Conservation (phyloP, 371 early-diverging fungal species). For the Aphelidium insulamus region DNA sequence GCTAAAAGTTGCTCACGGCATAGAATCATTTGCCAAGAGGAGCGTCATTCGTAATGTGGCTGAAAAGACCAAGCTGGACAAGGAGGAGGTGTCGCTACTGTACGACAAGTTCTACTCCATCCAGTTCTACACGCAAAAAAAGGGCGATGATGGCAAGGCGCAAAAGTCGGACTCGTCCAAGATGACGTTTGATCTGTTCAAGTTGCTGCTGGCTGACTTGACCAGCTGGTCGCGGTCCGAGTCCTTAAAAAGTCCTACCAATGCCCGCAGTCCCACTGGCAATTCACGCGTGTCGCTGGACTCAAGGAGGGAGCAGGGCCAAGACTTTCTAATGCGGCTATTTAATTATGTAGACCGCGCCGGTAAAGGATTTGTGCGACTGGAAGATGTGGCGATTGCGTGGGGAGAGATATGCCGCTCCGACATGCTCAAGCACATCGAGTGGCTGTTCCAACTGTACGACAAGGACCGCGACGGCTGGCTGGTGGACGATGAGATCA, state of each 20-base stretch:
- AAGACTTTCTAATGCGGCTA: conserved; percentile 18
- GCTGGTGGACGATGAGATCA: conserved; percentile 56
- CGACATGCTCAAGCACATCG: conserved; percentile 52
- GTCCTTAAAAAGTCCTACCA: too few relatives aligned
- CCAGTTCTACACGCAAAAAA: conserved; percentile 38
- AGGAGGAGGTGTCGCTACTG: conserved; percentile 56
- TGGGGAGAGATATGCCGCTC: conserved; percentile 51
- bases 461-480: conserved; percentile 45
- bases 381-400: conserved; percentile 60
- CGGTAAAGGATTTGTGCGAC: conserved; percentile 28
- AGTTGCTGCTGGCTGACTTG: conserved; percentile 25
- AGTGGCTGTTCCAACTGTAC: conserved; percentile 62
- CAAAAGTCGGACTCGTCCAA: conserved; percentile 11
- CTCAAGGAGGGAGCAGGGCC: conserved; percentile 16
- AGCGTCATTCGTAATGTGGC: conserved; percentile 58
- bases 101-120: conserved; percentile 76
- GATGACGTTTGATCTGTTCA: conserved; percentile 39
- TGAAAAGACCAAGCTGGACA: conserved; percentile 44
- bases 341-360: conserved; percentile 32
- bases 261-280: too few relatives aligned
- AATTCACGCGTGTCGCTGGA: too few relatives aligned
- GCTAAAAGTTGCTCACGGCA: conserved; percentile 80
- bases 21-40: conserved; percentile 80
- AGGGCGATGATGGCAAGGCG: conserved; percentile 12
- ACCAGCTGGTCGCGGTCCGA: conserved; percentile 35